Conservation (phyloP, 371 early-diverging fungal genomes). For the Lichtheimia ramosa region DNA sequence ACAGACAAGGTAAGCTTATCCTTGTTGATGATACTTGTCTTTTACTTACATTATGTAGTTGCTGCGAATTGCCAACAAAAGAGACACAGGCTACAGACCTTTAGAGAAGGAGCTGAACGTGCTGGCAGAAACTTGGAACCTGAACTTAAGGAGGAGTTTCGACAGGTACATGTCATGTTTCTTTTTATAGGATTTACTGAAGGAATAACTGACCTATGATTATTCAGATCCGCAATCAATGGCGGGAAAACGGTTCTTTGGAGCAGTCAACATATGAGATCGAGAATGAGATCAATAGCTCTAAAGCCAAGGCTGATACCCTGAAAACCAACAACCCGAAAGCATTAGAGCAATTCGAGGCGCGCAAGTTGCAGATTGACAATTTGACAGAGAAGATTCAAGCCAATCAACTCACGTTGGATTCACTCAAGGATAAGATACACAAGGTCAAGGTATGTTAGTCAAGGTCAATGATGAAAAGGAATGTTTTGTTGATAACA, state of each 20-base stretch:
- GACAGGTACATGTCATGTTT: slow-evolving; percentile 12
- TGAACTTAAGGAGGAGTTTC: slow-evolving; percentile 1
- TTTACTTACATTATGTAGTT: slow-evolving; percentile 4
- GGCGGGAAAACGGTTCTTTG: slow-evolving; percentile 18
- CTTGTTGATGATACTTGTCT: not conserved
- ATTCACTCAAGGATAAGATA: slow-evolving; percentile 34
- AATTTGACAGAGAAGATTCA: slow-evolving; percentile 32
- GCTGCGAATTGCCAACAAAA: not conserved
- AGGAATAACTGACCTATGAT: no score
- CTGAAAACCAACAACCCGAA: slow-evolving; percentile 47
- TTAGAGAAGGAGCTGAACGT: slow-evolving; percentile 40
- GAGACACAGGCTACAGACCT: slow-evolving; percentile 18
- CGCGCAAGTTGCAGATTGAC: slow-evolving; percentile 48
- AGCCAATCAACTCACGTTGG: slow-evolving; percentile 21
- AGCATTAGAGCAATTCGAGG: slow-evolving; percentile 68
- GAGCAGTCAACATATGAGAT: slow-evolving; percentile 8
- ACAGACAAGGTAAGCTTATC: slow-evolving; percentile 13
- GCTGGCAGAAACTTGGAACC: slow-evolving; percentile 23
- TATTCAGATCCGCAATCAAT: slow-evolving; percentile 1
- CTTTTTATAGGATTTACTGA: no score
- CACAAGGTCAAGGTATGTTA: slow-evolving; percentile 27
- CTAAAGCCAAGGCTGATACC: slow-evolving; percentile 50
- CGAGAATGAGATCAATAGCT: slow-evolving; percentile 51
- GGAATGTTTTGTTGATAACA: no score
- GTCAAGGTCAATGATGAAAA: no score